phyloP scores from a whole-genome alignment of 2,329 filamentous ascomycete species.

The Metarhizium humberi region DNA sequence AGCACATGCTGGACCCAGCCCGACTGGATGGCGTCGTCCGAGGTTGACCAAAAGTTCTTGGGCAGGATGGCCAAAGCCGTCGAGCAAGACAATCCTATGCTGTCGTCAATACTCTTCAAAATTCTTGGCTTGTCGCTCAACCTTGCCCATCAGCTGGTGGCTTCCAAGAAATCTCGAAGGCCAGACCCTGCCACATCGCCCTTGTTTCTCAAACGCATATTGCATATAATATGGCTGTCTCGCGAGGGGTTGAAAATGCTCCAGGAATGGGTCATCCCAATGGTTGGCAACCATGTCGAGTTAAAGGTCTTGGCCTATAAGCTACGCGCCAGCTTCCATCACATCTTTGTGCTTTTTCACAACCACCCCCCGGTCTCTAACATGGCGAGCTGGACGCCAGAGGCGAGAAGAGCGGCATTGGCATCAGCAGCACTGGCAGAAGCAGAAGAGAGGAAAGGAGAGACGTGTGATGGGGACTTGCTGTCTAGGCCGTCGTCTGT shows the following conservation, averaged over 20 bases:
- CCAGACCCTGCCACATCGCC: conserved; percentile 72
- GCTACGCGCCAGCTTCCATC: conserved; percentile 86
- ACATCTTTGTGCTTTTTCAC: conserved; percentile 94
- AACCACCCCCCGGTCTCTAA: conserved; percentile 72
- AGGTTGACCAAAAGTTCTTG: conserved; percentile 96
- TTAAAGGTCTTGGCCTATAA: conserved; percentile 88
- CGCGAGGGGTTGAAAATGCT: conserved; percentile 83
- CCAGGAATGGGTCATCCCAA: conserved; percentile 79
- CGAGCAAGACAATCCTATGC: conserved; percentile 64
- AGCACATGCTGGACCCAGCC: not conserved
- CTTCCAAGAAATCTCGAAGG: conserved; percentile 72
- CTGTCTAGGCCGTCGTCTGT: conserved; percentile 34
- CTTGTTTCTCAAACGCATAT: conserved; percentile 70
- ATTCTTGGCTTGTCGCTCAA: conserved; percentile 85
- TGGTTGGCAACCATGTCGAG: conserved; percentile 68
- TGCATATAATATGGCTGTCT: conserved; percentile 90
- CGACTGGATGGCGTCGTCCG: conserved; percentile 76
- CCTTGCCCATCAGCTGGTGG: conserved; percentile 73
- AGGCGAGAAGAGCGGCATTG: conserved; percentile 27
- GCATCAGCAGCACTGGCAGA: conserved; percentile 20
- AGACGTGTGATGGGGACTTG: conserved; percentile 33
- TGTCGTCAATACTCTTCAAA: conserved; percentile 79
- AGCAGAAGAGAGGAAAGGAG: conserved; percentile 38
- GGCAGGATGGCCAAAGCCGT: conserved; percentile 78
- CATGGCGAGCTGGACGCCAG: conserved; percentile 43